Percentiles rank a stretch among this genome's conserved stretches.
These are phyloP conservation scores for Hibiscus syriacus DNA, from an alignment of 345 rosid genomes.

Conservation along the genomic window DNA sequence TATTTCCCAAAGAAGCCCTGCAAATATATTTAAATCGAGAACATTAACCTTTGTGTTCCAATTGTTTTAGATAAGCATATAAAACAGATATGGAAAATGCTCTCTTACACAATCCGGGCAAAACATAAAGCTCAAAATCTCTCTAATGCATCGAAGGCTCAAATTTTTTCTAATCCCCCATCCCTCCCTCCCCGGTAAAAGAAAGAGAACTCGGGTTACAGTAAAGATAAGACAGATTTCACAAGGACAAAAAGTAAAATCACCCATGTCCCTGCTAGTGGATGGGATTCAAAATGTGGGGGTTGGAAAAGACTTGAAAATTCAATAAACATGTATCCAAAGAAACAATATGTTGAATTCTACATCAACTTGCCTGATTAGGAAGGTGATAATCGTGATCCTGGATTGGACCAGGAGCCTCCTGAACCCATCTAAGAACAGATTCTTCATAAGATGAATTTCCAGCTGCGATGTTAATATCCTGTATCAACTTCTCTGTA, in stretches of 20 bases:
- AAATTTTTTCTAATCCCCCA: background rate
- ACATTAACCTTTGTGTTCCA: background rate
- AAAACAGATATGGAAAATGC: background rate
- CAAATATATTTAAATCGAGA: constrained; percentile 15
- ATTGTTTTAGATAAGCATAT: background rate
- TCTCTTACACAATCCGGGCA: background rate
- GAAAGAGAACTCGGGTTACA: background rate
- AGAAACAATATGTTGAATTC: background rate
- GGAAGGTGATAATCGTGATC: constrained; percentile 44
- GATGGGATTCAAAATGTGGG: background rate
- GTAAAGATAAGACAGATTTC: background rate
- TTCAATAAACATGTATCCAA: background rate
- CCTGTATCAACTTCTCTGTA: constrained; percentile 78
- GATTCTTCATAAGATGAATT: constrained; percentile 56
- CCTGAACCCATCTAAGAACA: constrained; percentile 58
- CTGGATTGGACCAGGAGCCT: constrained; percentile 72
- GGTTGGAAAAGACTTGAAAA: constrained; percentile 1
- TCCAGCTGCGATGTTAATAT: constrained; percentile 81
- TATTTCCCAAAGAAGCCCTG: constrained; percentile 45
- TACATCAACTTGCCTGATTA: constrained; percentile 48
- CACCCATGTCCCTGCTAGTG: background rate
- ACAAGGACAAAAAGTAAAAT: background rate
- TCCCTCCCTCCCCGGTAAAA: background rate
- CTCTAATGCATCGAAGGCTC: background rate
- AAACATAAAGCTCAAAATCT: background rate